Evolutionary conservation across 768 basidiomycete genomes (phyloP).

Genomic region (Rubroboletus pulcherrimus): DNA sequence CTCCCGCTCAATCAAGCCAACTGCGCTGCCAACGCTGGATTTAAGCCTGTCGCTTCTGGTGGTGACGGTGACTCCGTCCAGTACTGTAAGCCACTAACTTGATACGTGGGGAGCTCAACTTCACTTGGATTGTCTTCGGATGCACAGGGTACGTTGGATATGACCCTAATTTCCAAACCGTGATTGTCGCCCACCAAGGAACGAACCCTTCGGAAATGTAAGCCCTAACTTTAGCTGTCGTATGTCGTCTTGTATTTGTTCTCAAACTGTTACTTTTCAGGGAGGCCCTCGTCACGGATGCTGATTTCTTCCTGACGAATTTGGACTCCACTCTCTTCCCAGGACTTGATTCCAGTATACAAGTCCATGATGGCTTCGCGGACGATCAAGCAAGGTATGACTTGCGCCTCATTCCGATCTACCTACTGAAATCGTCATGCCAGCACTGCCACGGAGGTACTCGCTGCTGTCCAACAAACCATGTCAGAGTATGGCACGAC

Average conservation of each 20-base stretch:
- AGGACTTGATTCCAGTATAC: conserved; percentile 39
- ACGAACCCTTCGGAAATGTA: conserved; percentile 32
- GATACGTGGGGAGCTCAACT: neutral
- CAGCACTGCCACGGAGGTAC: conserved; percentile 39
- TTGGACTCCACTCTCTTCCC: conserved; percentile 47
- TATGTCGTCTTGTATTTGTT: neutral
- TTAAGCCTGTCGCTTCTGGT: conserved; percentile 45
- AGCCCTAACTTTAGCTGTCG: neutral
- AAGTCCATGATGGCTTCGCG: conserved; percentile 47
- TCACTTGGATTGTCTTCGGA: neutral
- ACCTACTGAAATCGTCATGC: neutral
- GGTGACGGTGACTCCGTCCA: conserved; percentile 42
- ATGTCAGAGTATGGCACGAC: conserved; percentile 34
- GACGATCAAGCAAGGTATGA: conserved; percentile 42
- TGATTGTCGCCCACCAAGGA: conserved; percentile 39
- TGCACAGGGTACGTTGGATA: conserved; percentile 52
- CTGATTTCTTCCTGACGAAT: conserved; percentile 31
- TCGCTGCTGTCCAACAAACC: conserved; percentile 42
- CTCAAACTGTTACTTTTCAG: conserved; percentile 19
- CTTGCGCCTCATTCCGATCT: neutral
- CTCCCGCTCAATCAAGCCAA: conserved; percentile 30
- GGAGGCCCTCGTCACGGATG: conserved; percentile 40
- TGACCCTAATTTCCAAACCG: conserved; percentile 35
- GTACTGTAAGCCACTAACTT: conserved; percentile 34
- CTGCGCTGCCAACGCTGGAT: conserved; percentile 46